phyloP scores from a whole-genome alignment of 1,284 basidiomycete genomes.

The Waitea zeae region DNA sequence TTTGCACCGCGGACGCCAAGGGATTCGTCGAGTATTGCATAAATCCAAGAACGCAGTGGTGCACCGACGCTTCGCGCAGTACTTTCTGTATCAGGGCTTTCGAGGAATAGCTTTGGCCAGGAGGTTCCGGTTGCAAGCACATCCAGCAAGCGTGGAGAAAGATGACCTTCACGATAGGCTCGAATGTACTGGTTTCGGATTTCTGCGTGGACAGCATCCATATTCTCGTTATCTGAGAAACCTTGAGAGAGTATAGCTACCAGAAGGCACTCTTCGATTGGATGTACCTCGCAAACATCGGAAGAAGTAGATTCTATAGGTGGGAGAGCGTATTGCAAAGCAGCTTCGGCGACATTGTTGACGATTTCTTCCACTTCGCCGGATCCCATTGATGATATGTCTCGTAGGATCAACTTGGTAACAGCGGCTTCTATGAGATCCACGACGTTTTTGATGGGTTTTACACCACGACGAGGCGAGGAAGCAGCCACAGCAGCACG shows the following conservation, averaged over 20 bases:
- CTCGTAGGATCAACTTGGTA: conserved; percentile 32
- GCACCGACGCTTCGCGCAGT: conserved; percentile 41
- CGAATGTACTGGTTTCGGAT: conserved; percentile 31
- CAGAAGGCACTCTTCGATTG: conserved; percentile 32
- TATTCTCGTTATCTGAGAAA: too few relatives aligned
- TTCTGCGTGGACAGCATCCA: conserved; percentile 9
- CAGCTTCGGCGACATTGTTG: conserved; percentile 52
- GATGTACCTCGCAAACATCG: conserved; percentile 40
- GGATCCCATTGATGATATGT: conserved; percentile 26
- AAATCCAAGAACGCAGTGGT: conserved; percentile 46
- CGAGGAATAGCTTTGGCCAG: conserved; percentile 59
- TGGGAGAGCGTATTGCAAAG: conserved; percentile 60
- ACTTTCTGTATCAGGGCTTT: conserved; percentile 56
- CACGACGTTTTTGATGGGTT: conserved; percentile 41
- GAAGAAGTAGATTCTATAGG: conserved; percentile 22
- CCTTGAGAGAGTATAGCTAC: conserved; percentile 33
- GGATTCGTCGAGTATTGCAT: conserved; percentile 49
- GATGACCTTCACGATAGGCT: conserved; percentile 41
- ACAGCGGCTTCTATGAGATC: conserved; percentile 57
- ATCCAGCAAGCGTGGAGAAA: conserved; percentile 43
- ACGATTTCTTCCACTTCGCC: conserved; percentile 49
- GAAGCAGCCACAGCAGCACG: conserved; percentile 22
- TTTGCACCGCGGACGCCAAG: too few relatives aligned
- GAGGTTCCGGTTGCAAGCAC: conserved; percentile 39
- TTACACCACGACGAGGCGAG: conserved; percentile 15